phyloP scores from a whole-genome alignment of 2,329 filamentous ascomycete genomes.

The Sporothrix variecibatus region DNA sequence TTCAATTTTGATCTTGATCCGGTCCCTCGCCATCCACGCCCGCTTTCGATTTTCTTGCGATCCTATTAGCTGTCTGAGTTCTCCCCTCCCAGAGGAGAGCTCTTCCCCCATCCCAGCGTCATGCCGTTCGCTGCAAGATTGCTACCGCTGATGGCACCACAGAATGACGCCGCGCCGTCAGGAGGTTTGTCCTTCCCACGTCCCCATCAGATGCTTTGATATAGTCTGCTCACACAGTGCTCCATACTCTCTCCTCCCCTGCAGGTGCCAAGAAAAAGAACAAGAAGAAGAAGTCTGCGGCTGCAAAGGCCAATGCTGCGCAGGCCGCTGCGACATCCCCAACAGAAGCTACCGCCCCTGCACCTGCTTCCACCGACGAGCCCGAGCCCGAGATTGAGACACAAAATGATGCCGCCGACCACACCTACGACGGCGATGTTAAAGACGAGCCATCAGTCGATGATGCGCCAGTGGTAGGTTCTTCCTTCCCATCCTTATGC shows the following conservation, averaged over 20 bases:
- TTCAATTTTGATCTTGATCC: background rate
- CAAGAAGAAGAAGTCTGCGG: conserved; percentile 59
- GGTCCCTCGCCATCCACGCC: background rate
- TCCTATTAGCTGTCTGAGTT: background rate
- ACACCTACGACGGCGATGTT: conserved; percentile 30
- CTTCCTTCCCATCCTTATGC: background rate
- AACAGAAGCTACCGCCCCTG: conserved; percentile 18
- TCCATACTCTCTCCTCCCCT: conserved; percentile 31
- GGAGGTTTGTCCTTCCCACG: conserved; percentile 23
- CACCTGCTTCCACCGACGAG: conserved; percentile 17
- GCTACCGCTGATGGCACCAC: conserved; percentile 24
- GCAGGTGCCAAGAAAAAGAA: conserved; percentile 57
- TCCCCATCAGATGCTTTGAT: background rate
- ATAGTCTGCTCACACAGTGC: background rate
- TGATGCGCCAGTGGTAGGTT: conserved; percentile 15
- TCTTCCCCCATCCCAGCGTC: conserved; percentile 16
- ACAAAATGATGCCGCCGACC: conserved; percentile 34
- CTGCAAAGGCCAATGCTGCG: conserved; percentile 43
- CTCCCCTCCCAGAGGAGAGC: background rate
- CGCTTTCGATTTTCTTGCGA: background rate
- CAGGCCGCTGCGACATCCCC: conserved; percentile 31
- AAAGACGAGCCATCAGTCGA: conserved; percentile 6
- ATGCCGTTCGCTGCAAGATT: conserved; percentile 28
- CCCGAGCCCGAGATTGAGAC: background rate
- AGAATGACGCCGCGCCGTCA: conserved; percentile 26